Base-by-base conservation (phyloP, 2,329 filamentous ascomycete species). In the Daldinia eschscholtzii region DNA sequence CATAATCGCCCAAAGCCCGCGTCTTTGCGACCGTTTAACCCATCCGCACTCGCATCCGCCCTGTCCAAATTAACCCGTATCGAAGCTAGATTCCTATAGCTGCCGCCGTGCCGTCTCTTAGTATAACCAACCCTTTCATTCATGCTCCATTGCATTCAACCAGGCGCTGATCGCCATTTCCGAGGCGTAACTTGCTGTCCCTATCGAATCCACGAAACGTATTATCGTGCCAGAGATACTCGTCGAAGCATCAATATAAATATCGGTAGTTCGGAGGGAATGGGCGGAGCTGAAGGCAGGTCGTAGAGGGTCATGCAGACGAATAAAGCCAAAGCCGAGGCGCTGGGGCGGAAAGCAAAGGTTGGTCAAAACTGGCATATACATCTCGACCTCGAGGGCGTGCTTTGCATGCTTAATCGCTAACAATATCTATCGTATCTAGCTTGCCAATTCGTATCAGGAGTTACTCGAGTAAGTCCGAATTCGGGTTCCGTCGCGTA, bases 381-480 rank as follows among this genome's bases (percentile, higher is more conserved):
- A 44, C 55, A 10, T 46, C 39, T 57, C 6, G 26, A 9, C 23
- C 35, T 9, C 37, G 42, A 15, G 6, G 23, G 12, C 41, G 15
- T 37, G 12, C 26, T 50, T 28, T 35, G 12, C 6, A 63, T 57
- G 26, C 20, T 23, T 7, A 6, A 10, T 13, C 67, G 55, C 73
- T 75, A 57, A 74, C 35, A 23, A 5, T 18, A 30, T 13, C 23
- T 46, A 44, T 12, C 28, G 15, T 39, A 13, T 70, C 70, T 69
- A 98, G 94, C 94, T 99, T 85, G 93, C 94, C 80, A 93, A 91
- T 82, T 98, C 96, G 75, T 99, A 99, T 84, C 93, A 97, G 84
- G 92, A 97, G 83, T 88, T 99, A 77, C 89, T 99, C 77, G 92
- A 97, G 93, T 97, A 89, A 83, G 92, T 83, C 53, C 10, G 37